Base-by-base conservation (phyloP, 129 eudicot species). In the Arctium lappa region DNA sequence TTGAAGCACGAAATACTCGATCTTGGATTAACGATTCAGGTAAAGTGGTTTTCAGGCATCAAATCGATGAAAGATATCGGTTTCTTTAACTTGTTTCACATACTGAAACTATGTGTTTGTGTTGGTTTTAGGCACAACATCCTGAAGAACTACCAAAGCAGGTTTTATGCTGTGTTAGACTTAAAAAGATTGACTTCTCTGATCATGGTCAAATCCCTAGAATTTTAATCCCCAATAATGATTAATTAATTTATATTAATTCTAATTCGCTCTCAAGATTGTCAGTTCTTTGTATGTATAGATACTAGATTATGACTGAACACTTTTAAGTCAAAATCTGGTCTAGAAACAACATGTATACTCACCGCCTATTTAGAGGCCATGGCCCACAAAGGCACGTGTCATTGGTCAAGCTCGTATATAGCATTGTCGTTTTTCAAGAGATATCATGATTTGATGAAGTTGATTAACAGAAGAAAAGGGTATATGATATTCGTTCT, bases 61-160 rank as follows among this genome's bases (percentile, higher is more conserved):
- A 22, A 39, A 78, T 62, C 8, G 53, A 13, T 30, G n/a, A 12
- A 36, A 60, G 1, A 39, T 0, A 6, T 4, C 38, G 2, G 56
- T 46, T 36, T 72, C 1, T 16, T 46, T 30, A 2, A 32, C 66
- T 62, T 15, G 30, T 44, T 32, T 73, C 37, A n/a, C 29, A 72
- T 34, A 12, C 50, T n/a, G 12, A 39, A 71, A 5, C 8, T 1
- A 31, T 75, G 0, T 73, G n/a, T 60, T 15, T 37, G 30, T 29
- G 8, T 39, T 39, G 36, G 13, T 70, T 65, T 34, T 86, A 94
- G 98, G 98, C 94, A 76, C 98, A 94, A 66, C 84, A 78, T 81
- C 92, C 91, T 8, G 94, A 94, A 78, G 95, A 94, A 82, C 81
- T 94, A 83, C 98, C 97, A 0, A 97, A 94, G 89, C 88, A 85